phyloP scores from a whole-genome alignment of 371 early-diverging fungal genomes.

The Mortierella sp. region DNA sequence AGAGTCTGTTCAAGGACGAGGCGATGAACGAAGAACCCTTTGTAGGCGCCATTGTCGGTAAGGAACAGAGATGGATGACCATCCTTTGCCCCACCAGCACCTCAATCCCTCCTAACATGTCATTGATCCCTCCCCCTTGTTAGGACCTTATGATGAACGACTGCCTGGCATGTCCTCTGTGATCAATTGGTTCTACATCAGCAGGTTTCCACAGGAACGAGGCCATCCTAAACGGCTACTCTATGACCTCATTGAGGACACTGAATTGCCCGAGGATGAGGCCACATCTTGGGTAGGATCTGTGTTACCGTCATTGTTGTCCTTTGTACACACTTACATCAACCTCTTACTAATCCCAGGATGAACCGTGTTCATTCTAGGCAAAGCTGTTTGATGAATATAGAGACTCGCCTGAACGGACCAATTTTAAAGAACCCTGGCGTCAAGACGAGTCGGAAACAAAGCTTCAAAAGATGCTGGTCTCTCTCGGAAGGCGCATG shows the following conservation, averaged over 20 bases:
- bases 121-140: no score
- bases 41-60: conserved; percentile 90
- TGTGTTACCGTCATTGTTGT: not conserved
- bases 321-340: no score
- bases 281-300: conserved; percentile 63
- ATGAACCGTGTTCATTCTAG: conserved; percentile 42
- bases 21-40: conserved; percentile 73
- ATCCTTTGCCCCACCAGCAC: no score
- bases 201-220: conserved; percentile 56
- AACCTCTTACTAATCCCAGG: no score
- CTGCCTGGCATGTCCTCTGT: conserved; percentile 82
- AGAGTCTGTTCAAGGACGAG: conserved; percentile 71
- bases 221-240: conserved; percentile 71
- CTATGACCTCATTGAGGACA: conserved; percentile 68
- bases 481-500: conserved; percentile 79
- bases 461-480: conserved; percentile 74
- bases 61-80: no score
- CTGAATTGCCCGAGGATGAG: conserved; percentile 58
- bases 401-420: conserved; percentile 65
- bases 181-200: conserved; percentile 86
- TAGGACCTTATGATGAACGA: conserved; percentile 84
- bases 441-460: conserved; percentile 74
- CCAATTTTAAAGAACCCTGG: conserved; percentile 75
- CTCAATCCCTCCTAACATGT: no score
- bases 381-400: conserved; percentile 67